Evolutionary conservation across 768 basidiomycete genomes (phyloP).

Genomic region (Auricularia auricula-judae): DNA sequence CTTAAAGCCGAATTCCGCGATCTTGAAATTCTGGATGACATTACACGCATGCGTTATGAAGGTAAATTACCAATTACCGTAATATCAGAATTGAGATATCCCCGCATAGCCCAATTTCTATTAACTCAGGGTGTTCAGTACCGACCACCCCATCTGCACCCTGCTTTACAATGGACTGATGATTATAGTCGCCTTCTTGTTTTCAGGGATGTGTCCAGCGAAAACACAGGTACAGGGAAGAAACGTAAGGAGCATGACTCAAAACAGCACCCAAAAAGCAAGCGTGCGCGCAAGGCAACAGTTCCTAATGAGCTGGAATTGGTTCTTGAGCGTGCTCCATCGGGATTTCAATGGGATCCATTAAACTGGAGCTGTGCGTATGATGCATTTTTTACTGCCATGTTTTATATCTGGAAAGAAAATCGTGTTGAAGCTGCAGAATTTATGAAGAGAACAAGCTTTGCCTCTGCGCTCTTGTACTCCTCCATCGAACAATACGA

Average conservation of each 20-base stretch:
- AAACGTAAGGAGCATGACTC: no score
- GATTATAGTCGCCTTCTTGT: no score
- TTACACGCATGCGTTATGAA: background rate
- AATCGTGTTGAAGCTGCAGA: background rate
- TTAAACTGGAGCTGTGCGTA: background rate
- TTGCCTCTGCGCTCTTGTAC: background rate
- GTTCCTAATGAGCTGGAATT: background rate
- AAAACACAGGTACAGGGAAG: no score
- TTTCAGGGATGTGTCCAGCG: no score
- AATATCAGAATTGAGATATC: background rate
- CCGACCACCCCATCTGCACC: background rate
- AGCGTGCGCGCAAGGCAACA: no score
- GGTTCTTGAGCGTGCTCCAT: background rate
- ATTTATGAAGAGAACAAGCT: background rate
- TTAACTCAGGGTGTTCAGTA: background rate
- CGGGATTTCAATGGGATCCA: background rate
- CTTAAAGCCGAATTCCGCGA: background rate
- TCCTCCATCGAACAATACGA: background rate
- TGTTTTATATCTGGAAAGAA: background rate
- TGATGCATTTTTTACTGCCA: background rate
- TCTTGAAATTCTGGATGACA: background rate
- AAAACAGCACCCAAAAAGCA: no score
- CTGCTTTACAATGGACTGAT: no score
- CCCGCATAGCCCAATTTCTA: background rate
- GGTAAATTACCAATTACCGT: background rate